These are phyloP conservation scores for Ceratocystis diversiconidia DNA, from an alignment of 2,329 filamentous ascomycete species.

Conservation along the genomic window DNA sequence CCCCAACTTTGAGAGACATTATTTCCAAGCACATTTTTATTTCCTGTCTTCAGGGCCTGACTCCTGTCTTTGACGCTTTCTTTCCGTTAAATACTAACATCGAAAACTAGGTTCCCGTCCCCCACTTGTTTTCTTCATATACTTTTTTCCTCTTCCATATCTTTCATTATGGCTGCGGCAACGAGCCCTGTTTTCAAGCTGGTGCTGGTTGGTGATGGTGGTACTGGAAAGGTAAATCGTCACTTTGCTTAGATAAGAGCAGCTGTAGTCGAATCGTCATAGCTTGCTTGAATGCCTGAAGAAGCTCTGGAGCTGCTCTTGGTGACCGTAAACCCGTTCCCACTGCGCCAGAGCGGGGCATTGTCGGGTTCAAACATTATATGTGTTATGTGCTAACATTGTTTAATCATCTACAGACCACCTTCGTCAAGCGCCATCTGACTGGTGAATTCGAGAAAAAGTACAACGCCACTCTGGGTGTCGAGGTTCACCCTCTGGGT, in stretches of 20 bases:
- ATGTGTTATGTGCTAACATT: background rate
- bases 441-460: slow-evolving; percentile 99
- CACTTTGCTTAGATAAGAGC: background rate
- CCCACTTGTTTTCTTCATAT: slow-evolving; percentile 36
- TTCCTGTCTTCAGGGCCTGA: background rate
- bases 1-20: background rate
- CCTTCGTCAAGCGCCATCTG: slow-evolving; percentile 99
- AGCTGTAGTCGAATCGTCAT: background rate
- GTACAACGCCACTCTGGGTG: slow-evolving; percentile 98
- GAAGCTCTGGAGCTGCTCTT: background rate
- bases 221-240: slow-evolving; percentile 78
- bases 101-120: slow-evolving; percentile 19
- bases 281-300: background rate
- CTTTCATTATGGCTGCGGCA: slow-evolving; percentile 23
- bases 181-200: slow-evolving; percentile 81
- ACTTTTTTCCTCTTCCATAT: slow-evolving; percentile 19
- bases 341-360: slow-evolving; percentile 14
- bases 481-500: slow-evolving; percentile 95
- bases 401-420: slow-evolving; percentile 50
- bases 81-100: slow-evolving; percentile 13
- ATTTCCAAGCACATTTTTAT: background rate
- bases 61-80: background rate
- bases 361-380: background rate
- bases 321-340: background rate
- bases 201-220: slow-evolving; percentile 96